Base-by-base conservation (phyloP, 2,329 filamentous ascomycete species). In the Cladorrhinum sp. region DNA sequence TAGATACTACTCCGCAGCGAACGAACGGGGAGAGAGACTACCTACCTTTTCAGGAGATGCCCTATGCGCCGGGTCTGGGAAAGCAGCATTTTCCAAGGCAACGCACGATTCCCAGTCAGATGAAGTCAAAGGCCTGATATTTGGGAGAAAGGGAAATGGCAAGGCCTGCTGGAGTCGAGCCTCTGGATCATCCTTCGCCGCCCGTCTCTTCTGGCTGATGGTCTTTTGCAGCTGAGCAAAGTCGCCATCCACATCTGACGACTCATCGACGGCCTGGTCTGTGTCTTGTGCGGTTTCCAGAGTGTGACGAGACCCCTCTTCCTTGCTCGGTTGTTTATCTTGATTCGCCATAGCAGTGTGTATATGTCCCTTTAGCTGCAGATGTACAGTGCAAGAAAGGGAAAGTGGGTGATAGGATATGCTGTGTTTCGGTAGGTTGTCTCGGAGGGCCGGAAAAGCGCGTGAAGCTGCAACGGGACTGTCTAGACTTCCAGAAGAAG, bases 111-210 rank as follows among this genome's bases (percentile, higher is more conserved):
- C 85, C 54, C 88, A 72, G 68, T 92, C 87, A 24, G 82, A 83
- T 53, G 83, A 74, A 46, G 85, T 90, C 55, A 97, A 81, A 26
- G 89, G 84, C 57, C 90, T 86, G n/a, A 90, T 83, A 69, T 90
- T 89, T 24, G 91, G 86, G 69, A 90, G 84, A 69, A 91, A 84
- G 55, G 84, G 79, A 68, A 88, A 86, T 9, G 78, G 80, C 53
- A 82, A 70, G 39, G 80, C 67, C 62, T 80, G 76, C 61, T 80
- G 74, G 33, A 79, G 65, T 33, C 65, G 72, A 66, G 69, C 72
- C 68, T 67, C 72, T 58, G 64, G 73, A 68, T 64, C 72, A 63
- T 69, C 64, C 61, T 70, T 71, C 60, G 67, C 68, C 30, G 71
- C 72, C 50, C 77, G 75, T 56, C 77, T 74, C 64, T 74, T 71